Percentiles rank a stretch among this genome's conserved stretches.
Evolutionary conservation across 1,139 yeast genomes (phyloP).

Genomic region (Protomyces inouyei): DNA sequence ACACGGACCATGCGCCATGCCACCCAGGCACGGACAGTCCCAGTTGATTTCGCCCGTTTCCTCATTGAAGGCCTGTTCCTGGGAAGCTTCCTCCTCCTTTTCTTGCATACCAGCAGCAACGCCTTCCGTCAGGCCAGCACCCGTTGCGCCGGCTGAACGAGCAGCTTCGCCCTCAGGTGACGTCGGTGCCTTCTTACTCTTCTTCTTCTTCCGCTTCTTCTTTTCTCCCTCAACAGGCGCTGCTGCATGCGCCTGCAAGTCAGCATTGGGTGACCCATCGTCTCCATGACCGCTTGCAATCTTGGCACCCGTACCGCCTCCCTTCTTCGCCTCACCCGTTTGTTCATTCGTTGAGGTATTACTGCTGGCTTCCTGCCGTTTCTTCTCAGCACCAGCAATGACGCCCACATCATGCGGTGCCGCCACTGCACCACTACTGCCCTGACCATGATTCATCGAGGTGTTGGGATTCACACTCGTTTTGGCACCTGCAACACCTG

Average conservation of each 20-base stretch:
- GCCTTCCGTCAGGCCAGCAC: slow-evolving; percentile 1
- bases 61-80: slow-evolving; percentile 79
- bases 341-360: slow-evolving; percentile 10
- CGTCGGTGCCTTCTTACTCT: background rate
- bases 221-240: slow-evolving; percentile 3
- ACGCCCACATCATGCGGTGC: slow-evolving; percentile 4
- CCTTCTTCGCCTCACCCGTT: slow-evolving; percentile 9
- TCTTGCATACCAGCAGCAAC: slow-evolving; percentile 24
- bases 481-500: slow-evolving; percentile 16
- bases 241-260: background rate
- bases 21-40: slow-evolving; percentile 99
- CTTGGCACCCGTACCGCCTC: slow-evolving; percentile 26
- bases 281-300: slow-evolving; percentile 15
- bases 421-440: slow-evolving; percentile 5
- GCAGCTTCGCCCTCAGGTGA: background rate
- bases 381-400: slow-evolving; percentile 22
- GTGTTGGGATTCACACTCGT: slow-evolving; percentile 18
- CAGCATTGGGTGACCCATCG: slow-evolving; percentile 10
- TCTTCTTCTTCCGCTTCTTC: slow-evolving; percentile 5
- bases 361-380: slow-evolving; percentile 13
- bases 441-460: slow-evolving; percentile 22
- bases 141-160: background rate
- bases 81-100: slow-evolving; percentile 33
- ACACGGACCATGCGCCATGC: slow-evolving; percentile 68
- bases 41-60: slow-evolving; percentile 99